Evolutionary conservation across 345 rosid genomes (phyloP), one percentile per base, ranked within the genome.

Genomic region (Clausena lansium): DNA sequence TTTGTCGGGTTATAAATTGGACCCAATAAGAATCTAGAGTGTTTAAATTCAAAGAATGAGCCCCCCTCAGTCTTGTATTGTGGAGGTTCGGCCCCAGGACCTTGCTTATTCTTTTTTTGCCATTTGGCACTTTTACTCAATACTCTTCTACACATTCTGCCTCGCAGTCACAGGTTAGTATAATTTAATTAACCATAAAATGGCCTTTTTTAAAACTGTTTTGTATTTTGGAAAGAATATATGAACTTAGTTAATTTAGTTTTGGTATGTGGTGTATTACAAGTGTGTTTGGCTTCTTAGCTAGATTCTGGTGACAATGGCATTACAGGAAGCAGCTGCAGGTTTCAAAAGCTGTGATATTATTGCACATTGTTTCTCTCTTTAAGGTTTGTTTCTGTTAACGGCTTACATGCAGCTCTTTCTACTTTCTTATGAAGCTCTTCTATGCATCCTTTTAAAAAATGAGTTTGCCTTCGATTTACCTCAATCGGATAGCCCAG

Each of bases 21-120:
- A 63, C 45, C 68, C 19, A 27, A 61, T 32, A 25, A 11, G 86
- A 74, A 83, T 75, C 86, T 68, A 0, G 1, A 17, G 32, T 60
- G 22, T 79, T 86, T 86, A 86, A 81, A 86, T 86, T 77, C 58
- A 19, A 2, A 24, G 58, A 76, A 81, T 52, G 2, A 28, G 28
- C 75, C 79, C 73, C 36, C 68, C 24, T 22, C 32, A 70, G 13
- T 79, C 59, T 76, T 78, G 30, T 2, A 15, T 9, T 7, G 59
- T 71, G 84, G 82, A 57, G 72, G 28, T 64, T 64, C 73, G 77
- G 76, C 76, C 67, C 71, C 79, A 52, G 32, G 75, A 64, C 32
- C 6, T 47, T 0, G 55, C 32, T 59, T 20, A 70, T 45, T 9
- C 70, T 50, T 82, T 67, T 70, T 60, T 27, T 71, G 81, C 82